phyloP scores from a whole-genome alignment of 2,329 filamentous ascomycete genomes.

The Cordyceps pruinosa region DNA sequence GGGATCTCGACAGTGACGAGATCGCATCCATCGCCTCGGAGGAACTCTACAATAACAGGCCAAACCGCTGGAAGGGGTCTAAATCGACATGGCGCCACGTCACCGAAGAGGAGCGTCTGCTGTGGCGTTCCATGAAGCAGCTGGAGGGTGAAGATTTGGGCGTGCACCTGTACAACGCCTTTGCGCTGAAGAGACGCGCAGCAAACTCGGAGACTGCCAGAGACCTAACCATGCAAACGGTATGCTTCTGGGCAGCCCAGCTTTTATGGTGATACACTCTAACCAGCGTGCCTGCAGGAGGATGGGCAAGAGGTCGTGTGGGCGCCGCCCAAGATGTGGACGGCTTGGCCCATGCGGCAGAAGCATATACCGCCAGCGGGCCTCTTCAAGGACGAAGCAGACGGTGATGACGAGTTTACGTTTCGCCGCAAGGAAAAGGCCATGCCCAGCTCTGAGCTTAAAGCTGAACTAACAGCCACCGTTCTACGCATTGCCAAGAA shows the following conservation, averaged over 20 bases:
- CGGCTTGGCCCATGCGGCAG: constrained; percentile 72
- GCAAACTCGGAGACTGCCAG: constrained; percentile 21
- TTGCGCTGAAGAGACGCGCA: constrained; percentile 50
- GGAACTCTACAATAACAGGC: constrained; percentile 44
- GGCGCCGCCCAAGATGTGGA: constrained; percentile 59
- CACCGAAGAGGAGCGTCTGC: constrained; percentile 55
- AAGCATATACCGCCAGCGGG: constrained; percentile 52
- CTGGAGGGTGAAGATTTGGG: constrained; percentile 60
- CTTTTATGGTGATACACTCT: not conserved
- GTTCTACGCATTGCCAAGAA: constrained; percentile 63
- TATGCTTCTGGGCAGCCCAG: constrained; percentile 13
- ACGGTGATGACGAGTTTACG: constrained; percentile 45
- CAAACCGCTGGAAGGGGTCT: constrained; percentile 67
- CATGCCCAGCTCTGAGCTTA: constrained; percentile 54
- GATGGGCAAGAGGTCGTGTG: constrained; percentile 32
- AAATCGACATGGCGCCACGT: constrained; percentile 58
- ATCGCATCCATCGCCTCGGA: constrained; percentile 41
- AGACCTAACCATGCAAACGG: constrained; percentile 24
- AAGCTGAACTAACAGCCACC: constrained; percentile 62
- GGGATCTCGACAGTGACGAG: constrained; percentile 41
- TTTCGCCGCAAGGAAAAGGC: constrained; percentile 36
- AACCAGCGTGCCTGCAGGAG: constrained; percentile 18
- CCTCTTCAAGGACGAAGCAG: constrained; percentile 39
- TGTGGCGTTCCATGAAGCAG: constrained; percentile 57
- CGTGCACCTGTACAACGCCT: constrained; percentile 73